Percentiles rank a stretch among this genome's conserved stretches.
Conservation (phyloP, 306 rosid species). For the Gynostemma pentaphyllum region DNA sequence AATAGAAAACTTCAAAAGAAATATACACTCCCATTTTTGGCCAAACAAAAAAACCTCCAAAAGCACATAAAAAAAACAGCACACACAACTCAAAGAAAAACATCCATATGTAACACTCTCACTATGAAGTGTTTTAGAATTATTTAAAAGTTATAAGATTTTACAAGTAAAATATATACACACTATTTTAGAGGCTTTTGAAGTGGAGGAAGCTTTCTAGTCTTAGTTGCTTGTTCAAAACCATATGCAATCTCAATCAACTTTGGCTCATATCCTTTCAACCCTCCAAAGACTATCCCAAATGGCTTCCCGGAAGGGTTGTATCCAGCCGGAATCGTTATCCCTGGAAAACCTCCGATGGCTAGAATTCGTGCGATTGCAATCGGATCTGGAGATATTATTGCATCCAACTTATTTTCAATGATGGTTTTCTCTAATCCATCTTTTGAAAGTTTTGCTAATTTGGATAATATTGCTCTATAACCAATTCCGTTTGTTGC, state of each 20-base stretch:
- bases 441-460: conserved; percentile 14
- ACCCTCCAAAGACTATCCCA: conserved; percentile 24
- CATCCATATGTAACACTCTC: too few species aligned
- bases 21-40: too few species aligned
- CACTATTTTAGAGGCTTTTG: too few species aligned
- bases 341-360: conserved; percentile 15
- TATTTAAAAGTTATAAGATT: too few species aligned
- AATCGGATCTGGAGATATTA: conserved; percentile 12
- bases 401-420: conserved; percentile 19
- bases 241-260: conserved; percentile 20
- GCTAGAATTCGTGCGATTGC: not conserved
- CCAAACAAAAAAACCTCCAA: too few species aligned
- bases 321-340: conserved; percentile 24
- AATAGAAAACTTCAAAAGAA: too few species aligned
- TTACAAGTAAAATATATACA: too few species aligned
- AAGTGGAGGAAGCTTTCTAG: conserved; percentile 17
- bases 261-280: conserved; percentile 23
- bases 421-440: conserved; percentile 25
- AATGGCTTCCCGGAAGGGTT: not conserved
- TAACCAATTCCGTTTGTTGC: conserved; percentile 16
- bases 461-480: conserved; percentile 2
- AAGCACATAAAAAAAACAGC: too few species aligned
- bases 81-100: too few species aligned
- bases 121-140: too few species aligned
- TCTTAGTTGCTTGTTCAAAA: conserved; percentile 21